These are phyloP conservation scores for Thraustochytrium sp. DNA, from an alignment of 352 stramenopile genomes.

Conservation along the genomic window DNA sequence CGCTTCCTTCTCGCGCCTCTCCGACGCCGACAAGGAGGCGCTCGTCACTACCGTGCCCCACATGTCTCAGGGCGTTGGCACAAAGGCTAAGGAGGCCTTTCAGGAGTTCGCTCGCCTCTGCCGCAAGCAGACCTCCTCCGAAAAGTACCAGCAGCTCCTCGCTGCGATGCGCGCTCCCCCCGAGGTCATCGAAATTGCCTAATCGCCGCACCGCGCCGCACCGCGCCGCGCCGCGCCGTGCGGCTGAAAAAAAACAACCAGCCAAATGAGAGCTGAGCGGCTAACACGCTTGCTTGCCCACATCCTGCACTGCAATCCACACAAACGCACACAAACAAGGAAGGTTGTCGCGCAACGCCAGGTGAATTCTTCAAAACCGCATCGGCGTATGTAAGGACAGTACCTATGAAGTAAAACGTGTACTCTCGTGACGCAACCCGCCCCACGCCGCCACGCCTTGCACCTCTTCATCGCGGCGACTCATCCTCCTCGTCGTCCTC, in stretches of 20 bases:
- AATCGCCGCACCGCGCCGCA: neutral
- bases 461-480: no score
- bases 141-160: neutral
- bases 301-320: no score
- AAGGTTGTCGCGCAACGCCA: no score
- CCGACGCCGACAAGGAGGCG: neutral
- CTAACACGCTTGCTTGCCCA: no score
- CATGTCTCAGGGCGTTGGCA: neutral
- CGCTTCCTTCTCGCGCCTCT: neutral
- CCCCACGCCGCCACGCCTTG: no score
- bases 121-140: neutral
- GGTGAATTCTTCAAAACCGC: no score
- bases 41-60: neutral
- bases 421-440: no score
- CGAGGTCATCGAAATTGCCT: conserved; percentile 15
- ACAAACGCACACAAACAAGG: no score
- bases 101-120: neutral
- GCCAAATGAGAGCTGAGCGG: no score
- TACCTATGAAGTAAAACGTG: no score
- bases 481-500: neutral
- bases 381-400: no score
- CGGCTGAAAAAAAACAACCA: neutral
- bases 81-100: neutral
- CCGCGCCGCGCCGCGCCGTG: neutral
- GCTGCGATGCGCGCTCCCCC: neutral